Percentiles rank a stretch among this genome's conserved stretches.
Evolutionary conservation across 2,329 filamentous ascomycete genomes (phyloP).

Genomic region (Tolypocladium album): DNA sequence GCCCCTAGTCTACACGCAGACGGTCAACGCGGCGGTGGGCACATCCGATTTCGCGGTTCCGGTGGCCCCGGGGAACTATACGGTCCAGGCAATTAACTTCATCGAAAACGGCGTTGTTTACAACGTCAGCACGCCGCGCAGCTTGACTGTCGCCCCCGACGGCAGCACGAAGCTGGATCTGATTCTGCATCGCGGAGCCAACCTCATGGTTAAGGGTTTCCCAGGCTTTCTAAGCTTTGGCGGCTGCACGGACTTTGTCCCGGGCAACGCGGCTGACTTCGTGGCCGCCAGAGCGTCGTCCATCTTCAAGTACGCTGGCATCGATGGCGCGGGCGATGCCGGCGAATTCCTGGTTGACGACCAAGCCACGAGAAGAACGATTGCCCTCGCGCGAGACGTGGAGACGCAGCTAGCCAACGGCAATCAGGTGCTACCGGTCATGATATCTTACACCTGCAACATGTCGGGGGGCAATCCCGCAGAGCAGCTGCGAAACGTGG

Average conservation of each 20-base stretch:
- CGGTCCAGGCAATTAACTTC: background rate
- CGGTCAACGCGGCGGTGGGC: background rate
- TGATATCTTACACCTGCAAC: conserved; percentile 3
- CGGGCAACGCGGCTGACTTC: background rate
- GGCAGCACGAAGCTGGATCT: background rate
- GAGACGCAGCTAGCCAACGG: background rate
- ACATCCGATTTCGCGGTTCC: background rate
- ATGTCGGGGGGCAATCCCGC: background rate
- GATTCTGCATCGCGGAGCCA: background rate
- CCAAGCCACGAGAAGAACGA: background rate
- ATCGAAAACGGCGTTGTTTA: background rate
- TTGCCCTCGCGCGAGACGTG: background rate
- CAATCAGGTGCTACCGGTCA: background rate
- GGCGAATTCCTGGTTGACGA: background rate
- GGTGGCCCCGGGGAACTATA: background rate
- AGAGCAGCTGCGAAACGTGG: background rate
- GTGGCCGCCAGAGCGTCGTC: conserved; percentile 1
- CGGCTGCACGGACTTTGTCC: background rate
- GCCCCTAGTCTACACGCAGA: background rate
- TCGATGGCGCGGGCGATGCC: background rate
- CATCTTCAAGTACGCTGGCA: conserved; percentile 1
- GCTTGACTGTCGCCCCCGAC: background rate
- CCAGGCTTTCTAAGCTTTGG: conserved; percentile 2
- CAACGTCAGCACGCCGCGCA: background rate
- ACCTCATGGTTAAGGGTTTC: background rate